phyloP scores from a whole-genome alignment of 148 eudicot genomes.

The Rhododendron henanense region DNA sequence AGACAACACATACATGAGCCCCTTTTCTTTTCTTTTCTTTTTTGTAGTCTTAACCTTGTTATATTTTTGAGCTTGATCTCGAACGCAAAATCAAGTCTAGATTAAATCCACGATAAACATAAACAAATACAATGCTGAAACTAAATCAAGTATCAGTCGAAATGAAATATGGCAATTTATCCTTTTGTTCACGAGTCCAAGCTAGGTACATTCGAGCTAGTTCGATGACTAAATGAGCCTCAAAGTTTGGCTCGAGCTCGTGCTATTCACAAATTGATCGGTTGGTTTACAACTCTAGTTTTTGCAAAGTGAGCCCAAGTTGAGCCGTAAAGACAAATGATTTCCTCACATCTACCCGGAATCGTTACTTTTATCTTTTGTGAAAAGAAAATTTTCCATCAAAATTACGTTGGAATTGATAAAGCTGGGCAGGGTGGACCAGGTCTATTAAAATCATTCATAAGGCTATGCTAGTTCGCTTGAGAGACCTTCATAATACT shows the following conservation, averaged over 20 bases:
- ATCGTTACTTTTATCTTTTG: neutral
- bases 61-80: neutral
- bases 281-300: neutral
- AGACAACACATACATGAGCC: neutral
- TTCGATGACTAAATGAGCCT: neutral
- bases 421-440: neutral
- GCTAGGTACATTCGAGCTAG: neutral
- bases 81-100: neutral
- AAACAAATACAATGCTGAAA: neutral
- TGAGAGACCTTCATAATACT: neutral
- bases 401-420: neutral
- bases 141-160: neutral
- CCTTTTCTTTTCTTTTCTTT: neutral
- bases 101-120: neutral
- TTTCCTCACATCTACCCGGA: neutral
- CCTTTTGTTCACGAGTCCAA: neutral
- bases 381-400: neutral
- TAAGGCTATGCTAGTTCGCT: neutral
- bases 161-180: neutral
- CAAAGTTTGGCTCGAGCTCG: neutral
- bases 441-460: neutral
- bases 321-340: neutral
- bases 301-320: neutral
- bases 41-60: neutral
- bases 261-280: neutral